Evolutionary conservation across 2,329 filamentous ascomycete species (phyloP), one percentile per base, ranked within the genome.

Genomic region (Erysiphe pulchra): DNA sequence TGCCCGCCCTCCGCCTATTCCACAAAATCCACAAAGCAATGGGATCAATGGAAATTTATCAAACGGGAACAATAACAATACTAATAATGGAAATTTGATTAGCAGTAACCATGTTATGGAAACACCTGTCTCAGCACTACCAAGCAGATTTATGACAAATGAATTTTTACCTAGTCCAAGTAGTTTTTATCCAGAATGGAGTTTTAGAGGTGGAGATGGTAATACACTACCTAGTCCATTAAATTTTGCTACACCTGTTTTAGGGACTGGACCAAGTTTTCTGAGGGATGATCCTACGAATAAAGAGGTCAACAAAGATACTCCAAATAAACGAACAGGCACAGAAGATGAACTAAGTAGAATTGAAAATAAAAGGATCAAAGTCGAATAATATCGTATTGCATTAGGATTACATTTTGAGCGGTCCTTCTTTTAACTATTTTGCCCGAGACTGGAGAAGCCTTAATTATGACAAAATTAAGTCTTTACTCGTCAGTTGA

Each of bases 121-220:
- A 57, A 90, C 90, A 0, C 90, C 90, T 0, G 85, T 92, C n/a
- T 94, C 86, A 1, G 86, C 87, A 3, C 67, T 98, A 11, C 90
- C 90, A 0, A 92, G 83, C 44, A 75, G 87, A 37, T 94, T 95
- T 60, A 77, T 95, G 53, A 80, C 77, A 47, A 83, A 81, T 51
- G 83, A 86, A 33, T 75, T 94, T 46, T 67, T 95, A 14, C 86
- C 90, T 0, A 92, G 83, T 47, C 90, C 90, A 0, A 92, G 80
- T 51, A 84, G 76, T 52, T 94, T 95, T 63, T 95, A 92, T 56
- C 77, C 80, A 0, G 85, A 92, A 50, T 94, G 86, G 86, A 77
- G 80, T 52, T 85, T 82, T 59, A 58, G 75, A 59, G 59, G 70
- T 59, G 66, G 47, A 45, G 81, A 90, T 52, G 80, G 71, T 58